Evolutionary conservation across 768 basidiomycete genomes (phyloP), one percentile per base, ranked within the genome.

Genomic region (Xanthoconium purpureum): DNA sequence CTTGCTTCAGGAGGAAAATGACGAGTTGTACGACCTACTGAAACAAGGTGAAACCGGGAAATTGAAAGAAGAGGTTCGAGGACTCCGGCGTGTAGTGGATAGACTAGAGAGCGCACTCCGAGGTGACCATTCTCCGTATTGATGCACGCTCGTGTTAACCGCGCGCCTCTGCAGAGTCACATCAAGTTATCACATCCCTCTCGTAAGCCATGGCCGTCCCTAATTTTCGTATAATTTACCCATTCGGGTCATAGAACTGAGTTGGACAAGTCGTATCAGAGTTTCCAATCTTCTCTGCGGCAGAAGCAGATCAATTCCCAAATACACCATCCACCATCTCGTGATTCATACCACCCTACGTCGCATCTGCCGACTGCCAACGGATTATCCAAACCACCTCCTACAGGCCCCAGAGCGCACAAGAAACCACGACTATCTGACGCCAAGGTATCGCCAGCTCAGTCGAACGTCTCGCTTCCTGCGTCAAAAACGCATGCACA

Each of bases 1-100:
- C 47, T 71, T 85, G 17, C 74, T 94, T 11, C 91, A 94, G 67
- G 87, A 91, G 54, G 91, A 94, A 71, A 94, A 94, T 57, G 90
- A 94, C 61, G 91, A 94, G 60, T 70, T 94, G 17, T 94, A 93
- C 67, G 81, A 84, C 47, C 73, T 93, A 11, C 72, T 94, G 53
- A 87, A 83, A 68, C 76, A 76, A 28, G 82, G 87, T 39, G 91
- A 94, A 71, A 88, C 88, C 0, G 91, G 90, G 6, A 85, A 81
- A 67, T 67, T 94, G 59, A 91, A 91, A 68, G 91, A 92, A 66
- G 89, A 94, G 68, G 88, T 88, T 12, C 81, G 82, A 47, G 83
- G 83, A 8, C 75, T 94, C 52, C 78, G 84, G 35, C 77, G 83
- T 60, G 82, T 85, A 33, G 87, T 91, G 42, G 77, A 78, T 49